Conservation (phyloP, 2,329 filamentous ascomycete species). For the Aspergillus fructus region DNA sequence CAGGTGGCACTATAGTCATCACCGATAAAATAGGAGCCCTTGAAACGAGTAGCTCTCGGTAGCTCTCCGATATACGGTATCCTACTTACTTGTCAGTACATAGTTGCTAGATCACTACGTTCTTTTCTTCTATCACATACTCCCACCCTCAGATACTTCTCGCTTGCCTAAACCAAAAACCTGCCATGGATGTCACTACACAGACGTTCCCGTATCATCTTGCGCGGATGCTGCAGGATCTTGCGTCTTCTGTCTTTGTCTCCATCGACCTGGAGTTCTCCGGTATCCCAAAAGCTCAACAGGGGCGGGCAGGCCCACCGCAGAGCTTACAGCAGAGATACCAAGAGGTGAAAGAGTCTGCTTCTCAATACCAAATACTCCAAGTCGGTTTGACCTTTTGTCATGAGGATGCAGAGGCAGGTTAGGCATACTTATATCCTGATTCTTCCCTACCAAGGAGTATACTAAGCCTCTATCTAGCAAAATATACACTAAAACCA, state of each 20-base stretch:
- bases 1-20: background rate
- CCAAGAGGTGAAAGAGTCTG: slow-evolving; percentile 58
- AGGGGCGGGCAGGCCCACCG: slow-evolving; percentile 45
- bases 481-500: slow-evolving; percentile 58
- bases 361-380: slow-evolving; percentile 63
- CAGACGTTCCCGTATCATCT: slow-evolving; percentile 51
- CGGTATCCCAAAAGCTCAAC: slow-evolving; percentile 54
- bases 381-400: slow-evolving; percentile 68
- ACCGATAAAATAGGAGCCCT: background rate
- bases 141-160: background rate
- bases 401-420: slow-evolving; percentile 54
- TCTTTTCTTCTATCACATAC: background rate
- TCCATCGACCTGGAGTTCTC: slow-evolving; percentile 67
- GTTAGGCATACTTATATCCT: slow-evolving; percentile 28
- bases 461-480: slow-evolving; percentile 28
- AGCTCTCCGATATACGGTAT: background rate
- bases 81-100: background rate
- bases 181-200: slow-evolving; percentile 57
- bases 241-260: slow-evolving; percentile 61
- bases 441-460: background rate
- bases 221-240: slow-evolving; percentile 56
- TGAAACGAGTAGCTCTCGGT: background rate
- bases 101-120: background rate
- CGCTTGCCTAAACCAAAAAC: background rate
- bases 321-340: slow-evolving; percentile 59